Evolutionary conservation across 2,329 filamentous ascomycete species (phyloP).

Genomic region (Aspergillus hiratsukae): DNA sequence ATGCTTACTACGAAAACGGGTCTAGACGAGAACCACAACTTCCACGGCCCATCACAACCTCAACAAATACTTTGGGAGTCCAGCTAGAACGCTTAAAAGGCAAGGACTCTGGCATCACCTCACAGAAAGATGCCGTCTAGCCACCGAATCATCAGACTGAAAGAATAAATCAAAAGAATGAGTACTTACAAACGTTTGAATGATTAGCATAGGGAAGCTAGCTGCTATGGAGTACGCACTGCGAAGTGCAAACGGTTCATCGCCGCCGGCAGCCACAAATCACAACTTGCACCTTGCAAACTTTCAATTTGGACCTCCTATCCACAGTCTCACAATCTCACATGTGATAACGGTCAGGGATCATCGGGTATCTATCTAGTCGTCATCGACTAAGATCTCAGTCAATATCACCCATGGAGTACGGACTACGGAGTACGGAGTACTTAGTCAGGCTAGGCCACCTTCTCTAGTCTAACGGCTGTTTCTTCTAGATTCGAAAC

Average conservation of each 20-base stretch:
- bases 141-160: background rate
- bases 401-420: background rate
- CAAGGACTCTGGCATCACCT: background rate
- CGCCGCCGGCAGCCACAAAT: background rate
- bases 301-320: background rate
- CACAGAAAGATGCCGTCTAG: no score
- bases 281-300: background rate
- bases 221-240: background rate
- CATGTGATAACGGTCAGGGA: background rate
- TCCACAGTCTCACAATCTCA: background rate
- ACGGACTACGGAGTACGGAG: background rate
- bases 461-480: background rate
- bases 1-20: background rate
- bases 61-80: background rate
- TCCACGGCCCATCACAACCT: background rate
- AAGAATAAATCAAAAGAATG: background rate
- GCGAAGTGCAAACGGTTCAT: background rate
- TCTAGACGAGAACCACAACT: background rate
- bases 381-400: background rate
- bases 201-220: background rate
- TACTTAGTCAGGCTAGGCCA: background rate
- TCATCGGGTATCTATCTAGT: background rate
- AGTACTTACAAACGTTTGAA: background rate
- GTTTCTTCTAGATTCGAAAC: background rate
- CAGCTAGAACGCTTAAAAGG: background rate